A percentile compares a stretch with the other conserved stretches of the same genome.
Evolutionary conservation across 345 rosid species (phyloP).

Genomic region (Hibiscus tridactylites): DNA sequence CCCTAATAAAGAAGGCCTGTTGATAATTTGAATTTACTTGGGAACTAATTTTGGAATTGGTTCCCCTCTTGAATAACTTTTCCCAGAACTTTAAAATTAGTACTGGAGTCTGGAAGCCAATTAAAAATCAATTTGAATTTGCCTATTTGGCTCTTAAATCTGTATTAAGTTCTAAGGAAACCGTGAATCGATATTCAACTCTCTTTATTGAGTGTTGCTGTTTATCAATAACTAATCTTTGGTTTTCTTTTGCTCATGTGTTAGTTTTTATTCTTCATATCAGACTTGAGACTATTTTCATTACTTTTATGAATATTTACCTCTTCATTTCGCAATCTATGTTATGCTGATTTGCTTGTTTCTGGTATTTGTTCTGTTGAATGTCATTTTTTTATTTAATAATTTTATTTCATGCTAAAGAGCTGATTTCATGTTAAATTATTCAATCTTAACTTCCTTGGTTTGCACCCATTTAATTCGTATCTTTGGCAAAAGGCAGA

Average conservation of each 20-base stretch:
- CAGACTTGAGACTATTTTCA: background rate
- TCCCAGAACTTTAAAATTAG: background rate
- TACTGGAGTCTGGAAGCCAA: background rate
- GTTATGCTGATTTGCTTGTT: background rate
- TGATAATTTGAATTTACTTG: background rate
- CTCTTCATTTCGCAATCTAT: background rate
- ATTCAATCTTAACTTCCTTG: constrained; percentile 13
- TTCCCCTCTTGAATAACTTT: background rate
- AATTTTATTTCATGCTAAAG: background rate
- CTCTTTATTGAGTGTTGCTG: background rate
- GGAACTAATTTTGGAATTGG: background rate
- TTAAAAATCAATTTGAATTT: background rate
- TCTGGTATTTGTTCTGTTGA: background rate
- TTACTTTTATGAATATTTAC: background rate
- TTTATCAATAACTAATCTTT: background rate
- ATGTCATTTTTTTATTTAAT: background rate
- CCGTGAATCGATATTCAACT: background rate
- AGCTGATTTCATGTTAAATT: background rate
- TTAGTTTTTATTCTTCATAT: background rate
- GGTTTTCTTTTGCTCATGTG: background rate
- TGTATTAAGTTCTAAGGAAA: background rate
- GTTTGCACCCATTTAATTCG: constrained; percentile 36
- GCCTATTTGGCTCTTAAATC: background rate
- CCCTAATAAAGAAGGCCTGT: background rate
- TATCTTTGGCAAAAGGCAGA: constrained; percentile 95